phyloP scores from a whole-genome alignment of 257 asterid species.

The Salvia splendens region DNA sequence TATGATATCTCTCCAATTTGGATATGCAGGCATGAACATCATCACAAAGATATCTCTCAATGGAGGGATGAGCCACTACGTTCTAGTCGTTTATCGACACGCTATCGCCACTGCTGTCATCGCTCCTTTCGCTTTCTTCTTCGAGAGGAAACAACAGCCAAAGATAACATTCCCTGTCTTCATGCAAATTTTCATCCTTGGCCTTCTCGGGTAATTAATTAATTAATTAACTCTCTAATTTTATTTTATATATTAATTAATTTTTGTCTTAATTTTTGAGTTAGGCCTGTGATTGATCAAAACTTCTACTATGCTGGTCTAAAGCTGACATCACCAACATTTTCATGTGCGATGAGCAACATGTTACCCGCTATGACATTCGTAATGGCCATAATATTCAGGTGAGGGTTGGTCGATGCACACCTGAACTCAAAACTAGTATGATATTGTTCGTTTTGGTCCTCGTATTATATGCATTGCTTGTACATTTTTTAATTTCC shows the following conservation, averaged over 20 bases:
- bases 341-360: conserved; percentile 87
- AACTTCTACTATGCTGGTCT: conserved; percentile 85
- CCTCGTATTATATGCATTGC: too few relatives aligned
- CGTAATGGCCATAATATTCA: conserved; percentile 72
- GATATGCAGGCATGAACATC: conserved; percentile 78
- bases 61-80: conserved; percentile 77
- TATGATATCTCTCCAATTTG: conserved; percentile 64
- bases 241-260: neutral
- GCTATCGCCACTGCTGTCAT: conserved; percentile 67
- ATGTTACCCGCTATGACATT: conserved; percentile 84
- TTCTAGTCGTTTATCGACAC: conserved; percentile 68
- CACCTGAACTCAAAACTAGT: too few relatives aligned
- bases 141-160: conserved; percentile 81
- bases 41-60: conserved; percentile 66
- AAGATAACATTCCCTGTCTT: conserved; percentile 79
- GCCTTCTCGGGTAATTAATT: conserved; percentile 73
- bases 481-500: too few relatives aligned
- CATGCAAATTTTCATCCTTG: conserved; percentile 82
- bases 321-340: conserved; percentile 74
- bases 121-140: conserved; percentile 73
- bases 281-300: conserved; percentile 90
- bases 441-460: too few relatives aligned
- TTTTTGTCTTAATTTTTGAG: neutral
- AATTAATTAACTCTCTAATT: neutral
- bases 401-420: conserved; percentile 33